Base-by-base conservation (phyloP, 352 stramenopile genomes). In the Pythium scleroteichum region DNA sequence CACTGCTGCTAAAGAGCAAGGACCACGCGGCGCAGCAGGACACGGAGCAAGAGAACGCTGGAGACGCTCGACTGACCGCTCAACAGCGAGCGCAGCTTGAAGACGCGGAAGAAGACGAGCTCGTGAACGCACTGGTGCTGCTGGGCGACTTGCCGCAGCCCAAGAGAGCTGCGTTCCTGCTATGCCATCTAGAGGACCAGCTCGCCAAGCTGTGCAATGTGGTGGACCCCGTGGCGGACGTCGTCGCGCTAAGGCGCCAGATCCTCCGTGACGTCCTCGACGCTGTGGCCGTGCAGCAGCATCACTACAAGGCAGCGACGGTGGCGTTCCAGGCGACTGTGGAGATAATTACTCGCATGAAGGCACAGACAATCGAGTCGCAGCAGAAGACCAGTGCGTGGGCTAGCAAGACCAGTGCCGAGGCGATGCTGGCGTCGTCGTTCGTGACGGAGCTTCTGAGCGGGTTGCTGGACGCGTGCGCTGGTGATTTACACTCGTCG, bases 201-300 rank as follows among this genome's bases (percentile, higher is more conserved):
- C 64, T 94, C 20, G 47, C 62, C 19, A 62, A 60, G 2, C 26
- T 66, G 1, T 88, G 77, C 26, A 49, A 57, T 19, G 80, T 89
- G 26, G 60, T 73, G 0, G 81, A 93, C 61, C 71, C 84, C 39
- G 65, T 88, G 12, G 83, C 80, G 22, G 72, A 82, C 8, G 56
- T 89, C 7, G 69, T 91, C 4, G 66, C 69, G 22, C 62, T 92
- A 24, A 67, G 78, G 1, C 65, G 72, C 0, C 71, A 85, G 27
- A 82, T 94, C 46, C 62, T 94, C 33, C 69, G 73, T 0, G 82
- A 71, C 24, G 74, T 93, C 35, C 74, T 86, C 41, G 78, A 85
- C 4, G 79, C 79, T 0, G 68, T 86, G 6, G 19, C 69, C 4
- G 29, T 38, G 19, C 51, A 66, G 49, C 56, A 71, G 20, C 20